These are phyloP conservation scores for Pezicula radicicola DNA, from an alignment of 2,329 filamentous ascomycete species.

Conservation along the genomic window DNA sequence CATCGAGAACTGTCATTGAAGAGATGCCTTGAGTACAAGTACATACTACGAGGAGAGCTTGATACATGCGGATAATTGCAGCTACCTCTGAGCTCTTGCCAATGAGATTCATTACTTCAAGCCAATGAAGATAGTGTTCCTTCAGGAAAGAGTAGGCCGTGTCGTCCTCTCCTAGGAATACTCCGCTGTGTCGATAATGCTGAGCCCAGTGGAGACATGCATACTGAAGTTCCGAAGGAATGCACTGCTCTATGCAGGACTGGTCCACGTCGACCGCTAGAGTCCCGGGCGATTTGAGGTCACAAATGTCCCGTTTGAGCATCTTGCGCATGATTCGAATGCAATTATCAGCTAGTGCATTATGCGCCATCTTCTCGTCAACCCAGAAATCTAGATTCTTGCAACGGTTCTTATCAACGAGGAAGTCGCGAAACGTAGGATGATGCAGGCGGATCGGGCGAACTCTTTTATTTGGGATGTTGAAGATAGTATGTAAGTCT, in stretches of 20 bases:
- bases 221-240: constrained; percentile 25
- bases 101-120: background rate
- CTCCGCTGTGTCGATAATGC: constrained; percentile 23
- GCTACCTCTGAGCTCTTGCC: background rate
- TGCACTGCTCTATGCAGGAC: constrained; percentile 4
- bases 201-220: constrained; percentile 32
- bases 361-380: too few species aligned
- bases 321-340: constrained; percentile 24
- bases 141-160: constrained; percentile 28
- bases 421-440: too few species aligned
- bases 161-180: constrained; percentile 24
- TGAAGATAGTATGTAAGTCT: too few species aligned
- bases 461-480: too few species aligned
- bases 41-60: background rate
- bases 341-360: constrained; percentile 2
- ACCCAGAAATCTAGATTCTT: background rate
- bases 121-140: constrained; percentile 23
- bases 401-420: too few species aligned
- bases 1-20: background rate
- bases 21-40: too few species aligned
- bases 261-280: constrained; percentile 2
- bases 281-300: background rate
- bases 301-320: constrained; percentile 13
- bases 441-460: too few species aligned
- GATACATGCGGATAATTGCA: background rate